These are phyloP conservation scores for Papiliotrema flavescens DNA, from an alignment of 1,284 basidiomycete genomes.

Conservation along the genomic window DNA sequence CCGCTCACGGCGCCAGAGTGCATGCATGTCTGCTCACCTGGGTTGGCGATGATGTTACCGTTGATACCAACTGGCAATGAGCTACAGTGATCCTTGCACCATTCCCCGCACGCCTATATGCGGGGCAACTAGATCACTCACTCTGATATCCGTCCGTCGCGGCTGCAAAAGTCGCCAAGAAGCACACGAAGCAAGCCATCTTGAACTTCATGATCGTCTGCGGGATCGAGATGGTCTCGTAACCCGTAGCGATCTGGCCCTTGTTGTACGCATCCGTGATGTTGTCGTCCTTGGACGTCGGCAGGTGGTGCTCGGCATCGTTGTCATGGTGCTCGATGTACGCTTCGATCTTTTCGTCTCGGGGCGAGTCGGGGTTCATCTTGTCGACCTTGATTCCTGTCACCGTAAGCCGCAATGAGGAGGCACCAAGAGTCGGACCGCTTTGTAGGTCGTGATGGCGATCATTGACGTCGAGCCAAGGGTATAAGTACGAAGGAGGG, in stretches of 20 bases:
- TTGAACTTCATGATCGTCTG: constrained; percentile 22
- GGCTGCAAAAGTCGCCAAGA: constrained; percentile 22
- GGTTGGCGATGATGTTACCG: constrained; percentile 29
- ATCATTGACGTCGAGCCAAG: no score
- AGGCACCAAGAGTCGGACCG: no score
- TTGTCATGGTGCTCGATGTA: background rate
- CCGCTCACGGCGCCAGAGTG: no score
- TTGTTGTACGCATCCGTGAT: constrained; percentile 10
- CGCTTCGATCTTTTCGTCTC: constrained; percentile 1
- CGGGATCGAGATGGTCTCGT: constrained; percentile 13
- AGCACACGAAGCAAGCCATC: constrained; percentile 16
- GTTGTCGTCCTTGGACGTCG: background rate
- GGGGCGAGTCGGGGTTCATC: no score
- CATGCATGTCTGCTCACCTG: background rate
- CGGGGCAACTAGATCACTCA: constrained; percentile 1
- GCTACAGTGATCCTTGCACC: constrained; percentile 1
- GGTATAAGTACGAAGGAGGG: no score
- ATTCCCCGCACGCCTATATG: no score
- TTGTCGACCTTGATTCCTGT: no score
- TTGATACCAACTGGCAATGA: background rate
- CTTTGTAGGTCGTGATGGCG: no score
- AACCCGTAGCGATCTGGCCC: constrained; percentile 21
- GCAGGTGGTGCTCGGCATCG: background rate
- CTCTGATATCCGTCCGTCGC: constrained; percentile 28
- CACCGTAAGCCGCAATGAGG: no score